Base-by-base conservation (phyloP, 2,329 filamentous ascomycete species). In the Fusarium subglutinans region DNA sequence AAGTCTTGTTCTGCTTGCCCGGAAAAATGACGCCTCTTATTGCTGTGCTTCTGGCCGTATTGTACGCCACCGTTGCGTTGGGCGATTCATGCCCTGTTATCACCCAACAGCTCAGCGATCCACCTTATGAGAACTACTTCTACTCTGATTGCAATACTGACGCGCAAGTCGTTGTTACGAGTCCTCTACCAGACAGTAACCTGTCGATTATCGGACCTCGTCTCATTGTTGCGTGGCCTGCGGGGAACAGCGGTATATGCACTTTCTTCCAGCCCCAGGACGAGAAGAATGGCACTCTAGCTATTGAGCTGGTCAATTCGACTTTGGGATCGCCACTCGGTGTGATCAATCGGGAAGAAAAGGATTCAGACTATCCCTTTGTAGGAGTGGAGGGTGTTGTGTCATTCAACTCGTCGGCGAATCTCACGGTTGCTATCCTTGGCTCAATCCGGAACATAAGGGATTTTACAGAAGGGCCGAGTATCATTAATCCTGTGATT, bases 41-140 rank as follows among this genome's bases (percentile, higher is more conserved):
- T 13, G 41, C 35, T 11, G 26, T 44, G 3, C 6, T 66, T 3
- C 18, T 70, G 26, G 56, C 62, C 3, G 26, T 47, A 1, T 15
- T 66, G 4, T 59, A 62, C 14, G 38, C 53, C 9, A 26, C 47
- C 3, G 35, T 62, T 4, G 70, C 62, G 5, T 18, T 18, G 6
- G n/a, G 47, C 8, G 51, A 62, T 2, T 54, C 70, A 1, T 73
- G 70, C 9, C 38, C 47, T 4, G 51, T 40, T 5, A 73, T 65
- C 2, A 58, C 45, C 0, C 66, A 73, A 3, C 66, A 82, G 28
- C 81, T 90, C 6, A 87, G 83, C 38, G 89, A 90, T 70, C 85
- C 86, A 4, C 90, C 90, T 0, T 91, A 91, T 68, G 84, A 89
- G 44, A 91, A 92, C 76, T 91, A 89, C 80, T 91, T 92, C 81